These are phyloP conservation scores for Globisporangium splendens DNA, from an alignment of 352 stramenopile species.

Conservation along the genomic window DNA sequence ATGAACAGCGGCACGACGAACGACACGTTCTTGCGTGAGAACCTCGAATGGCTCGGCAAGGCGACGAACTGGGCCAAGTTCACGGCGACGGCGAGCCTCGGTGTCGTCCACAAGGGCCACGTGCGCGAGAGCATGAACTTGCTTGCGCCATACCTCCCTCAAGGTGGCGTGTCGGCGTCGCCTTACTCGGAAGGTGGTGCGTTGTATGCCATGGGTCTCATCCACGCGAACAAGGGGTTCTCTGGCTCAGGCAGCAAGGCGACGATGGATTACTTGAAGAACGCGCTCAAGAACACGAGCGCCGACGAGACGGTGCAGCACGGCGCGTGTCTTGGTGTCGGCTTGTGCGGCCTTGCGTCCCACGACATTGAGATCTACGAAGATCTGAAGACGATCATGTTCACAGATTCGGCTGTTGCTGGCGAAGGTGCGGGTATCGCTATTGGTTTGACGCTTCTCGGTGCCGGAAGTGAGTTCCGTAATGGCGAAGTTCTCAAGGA, in stretches of 20 bases:
- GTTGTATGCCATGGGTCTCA: conserved; percentile 97
- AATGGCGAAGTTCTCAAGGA: conserved; percentile 89
- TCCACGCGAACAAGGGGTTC: conserved; percentile 96
- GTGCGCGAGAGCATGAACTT: conserved; percentile 97
- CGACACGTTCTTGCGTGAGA: conserved; percentile 97
- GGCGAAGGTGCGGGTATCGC: conserved; percentile 96
- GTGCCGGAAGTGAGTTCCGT: conserved; percentile 87
- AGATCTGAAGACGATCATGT: conserved; percentile 96
- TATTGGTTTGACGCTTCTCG: conserved; percentile 97
- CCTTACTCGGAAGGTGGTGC: conserved; percentile 97
- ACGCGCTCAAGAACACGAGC: conserved; percentile 75
- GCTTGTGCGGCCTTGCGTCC: conserved; percentile 94
- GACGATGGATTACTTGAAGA: conserved; percentile 86
- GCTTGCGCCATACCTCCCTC: conserved; percentile 96
- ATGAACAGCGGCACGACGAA: conserved; percentile 98
- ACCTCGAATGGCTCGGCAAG: conserved; percentile 99
- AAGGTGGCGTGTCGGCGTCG: conserved; percentile 80
- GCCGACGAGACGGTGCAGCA: conserved; percentile 98
- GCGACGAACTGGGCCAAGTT: conserved; percentile 99
- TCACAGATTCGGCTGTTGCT: conserved; percentile 97
- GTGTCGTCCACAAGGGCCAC: conserved; percentile 98
- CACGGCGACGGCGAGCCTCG: conserved; percentile 96
- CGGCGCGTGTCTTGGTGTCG: conserved; percentile 96
- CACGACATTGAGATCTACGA: conserved; percentile 94
- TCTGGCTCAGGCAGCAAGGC: conserved; percentile 76